Evolutionary conservation across 169 alveolate genomes (phyloP), one percentile per base, ranked within the genome.

Genomic region (Plasmodium chabaudi): DNA sequence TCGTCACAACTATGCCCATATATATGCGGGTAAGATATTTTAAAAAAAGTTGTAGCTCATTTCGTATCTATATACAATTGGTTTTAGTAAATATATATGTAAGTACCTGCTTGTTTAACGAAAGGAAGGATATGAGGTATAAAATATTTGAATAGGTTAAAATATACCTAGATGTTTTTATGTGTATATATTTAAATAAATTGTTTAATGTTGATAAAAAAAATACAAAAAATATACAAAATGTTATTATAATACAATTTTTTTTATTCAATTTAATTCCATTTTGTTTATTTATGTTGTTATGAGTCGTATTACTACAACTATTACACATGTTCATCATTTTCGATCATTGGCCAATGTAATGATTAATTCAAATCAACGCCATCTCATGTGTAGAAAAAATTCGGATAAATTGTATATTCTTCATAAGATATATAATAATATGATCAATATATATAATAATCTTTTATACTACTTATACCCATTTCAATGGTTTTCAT

Each of bases 151-250:
- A 47, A n/a, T 79, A 79, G 1, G 72, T 79, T 59, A 79, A 55
- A 19, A 79, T 79, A 51, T 53, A 65, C 9, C 68, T 67, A 13
- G 89, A 19, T 15, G 89, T 79, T 51, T 47, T 65, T 79, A 79
- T 34, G 60, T 79, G 89, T 46, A 65, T 51, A 42, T 79, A 79
- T 27, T 79, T 79, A 25, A 49, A 39, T 34, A 79, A 53, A 79
- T 69, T 79, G 17, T 79, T 79, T 65, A 60, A 47, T 10, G 89
- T 79, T 69, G 89, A 79, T 55, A 79, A 53, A 55, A 64, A 79
- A 65, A 79, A 79, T 42, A 64, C 51, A 59, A 25, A 79, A 79
- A 65, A 63, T 27, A 79, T 79, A 65, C 65, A 79, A 59, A 60
- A 34, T n/a, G 75, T 79, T 49, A 79, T 79, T 64, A 79, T 13